Evolutionary conservation across 257 asterid genomes (phyloP).

Genomic region (Solanum pinnatisectum): DNA sequence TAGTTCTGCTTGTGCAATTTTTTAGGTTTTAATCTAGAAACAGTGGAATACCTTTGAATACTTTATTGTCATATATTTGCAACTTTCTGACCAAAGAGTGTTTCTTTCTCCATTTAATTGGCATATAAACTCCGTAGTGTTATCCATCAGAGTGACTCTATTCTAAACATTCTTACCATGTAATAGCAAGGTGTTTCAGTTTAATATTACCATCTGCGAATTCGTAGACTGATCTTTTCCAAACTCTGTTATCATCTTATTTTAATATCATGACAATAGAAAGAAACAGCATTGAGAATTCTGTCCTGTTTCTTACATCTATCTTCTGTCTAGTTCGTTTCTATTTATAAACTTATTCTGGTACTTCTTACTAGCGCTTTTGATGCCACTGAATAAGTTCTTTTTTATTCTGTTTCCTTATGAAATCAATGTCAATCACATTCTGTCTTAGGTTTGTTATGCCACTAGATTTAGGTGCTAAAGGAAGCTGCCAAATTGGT

Average conservation of each 20-base stretch:
- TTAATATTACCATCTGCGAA: not conserved
- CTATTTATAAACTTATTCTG: not conserved
- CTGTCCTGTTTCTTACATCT: not conserved
- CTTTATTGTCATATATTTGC: not conserved
- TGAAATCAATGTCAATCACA: constrained; percentile 1
- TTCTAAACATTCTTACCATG: not conserved
- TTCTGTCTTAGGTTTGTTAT: constrained; percentile 47
- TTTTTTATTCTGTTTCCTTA: not conserved
- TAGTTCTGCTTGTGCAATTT: not conserved
- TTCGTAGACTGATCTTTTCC: not conserved
- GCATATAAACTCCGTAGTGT: not conserved
- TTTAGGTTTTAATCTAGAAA: not conserved
- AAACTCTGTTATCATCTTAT: not conserved
- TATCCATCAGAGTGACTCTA: not conserved
- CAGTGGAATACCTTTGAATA: not conserved
- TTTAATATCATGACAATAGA: not conserved
- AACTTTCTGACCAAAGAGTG: not conserved
- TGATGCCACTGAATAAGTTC: not conserved
- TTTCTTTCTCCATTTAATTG: constrained; percentile 10
- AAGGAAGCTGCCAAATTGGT: constrained; percentile 99
- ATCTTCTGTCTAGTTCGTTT: not conserved
- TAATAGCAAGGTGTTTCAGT: not conserved
- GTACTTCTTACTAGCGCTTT: not conserved
- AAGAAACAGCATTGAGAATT: not conserved
- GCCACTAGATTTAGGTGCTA: constrained; percentile 99